phyloP scores from a whole-genome alignment of 2,329 filamentous ascomycete species.

The Monilinia laxa region DNA sequence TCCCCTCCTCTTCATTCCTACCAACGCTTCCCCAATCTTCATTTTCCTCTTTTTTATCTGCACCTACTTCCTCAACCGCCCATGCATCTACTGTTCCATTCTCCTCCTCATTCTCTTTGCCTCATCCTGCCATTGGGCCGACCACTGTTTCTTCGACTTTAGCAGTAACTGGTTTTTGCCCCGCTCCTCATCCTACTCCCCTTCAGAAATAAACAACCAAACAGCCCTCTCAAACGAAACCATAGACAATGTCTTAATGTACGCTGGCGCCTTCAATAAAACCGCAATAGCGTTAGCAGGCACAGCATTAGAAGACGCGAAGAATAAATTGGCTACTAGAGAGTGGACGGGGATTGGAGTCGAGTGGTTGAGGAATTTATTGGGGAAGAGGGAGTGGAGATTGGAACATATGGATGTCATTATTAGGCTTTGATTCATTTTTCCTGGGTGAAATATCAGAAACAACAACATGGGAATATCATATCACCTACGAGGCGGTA shows the following conservation, averaged over 20 bases:
- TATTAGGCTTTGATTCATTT: conserved; percentile 60
- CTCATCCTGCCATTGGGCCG: conserved; percentile 86
- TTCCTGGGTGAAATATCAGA: background rate
- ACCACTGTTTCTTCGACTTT: conserved; percentile 91
- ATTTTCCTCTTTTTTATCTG: conserved; percentile 87
- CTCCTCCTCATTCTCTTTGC: conserved; percentile 93
- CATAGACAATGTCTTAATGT: conserved; percentile 41
- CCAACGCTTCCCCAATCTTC: conserved; percentile 80
- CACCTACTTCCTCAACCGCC: conserved; percentile 93
- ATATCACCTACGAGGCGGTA: background rate
- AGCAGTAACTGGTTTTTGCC: conserved; percentile 89
- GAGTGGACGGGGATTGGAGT: conserved; percentile 77
- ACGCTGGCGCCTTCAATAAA: conserved; percentile 56
- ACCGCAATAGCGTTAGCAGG: conserved; percentile 68
- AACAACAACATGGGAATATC: background rate
- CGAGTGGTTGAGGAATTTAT: conserved; percentile 80
- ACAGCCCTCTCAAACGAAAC: conserved; percentile 35
- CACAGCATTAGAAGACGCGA: conserved; percentile 62
- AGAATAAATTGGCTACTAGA: conserved; percentile 49
- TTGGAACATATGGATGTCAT: conserved; percentile 89
- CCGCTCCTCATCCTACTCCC: conserved; percentile 44
- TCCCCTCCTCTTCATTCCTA: conserved; percentile 83
- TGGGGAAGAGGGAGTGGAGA: conserved; percentile 84
- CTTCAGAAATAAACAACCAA: conserved; percentile 34
- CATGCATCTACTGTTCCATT: conserved; percentile 96